Evolutionary conservation across 225 moss, liverwort and hornwort species (phyloP), one percentile per base, ranked within the genome.

Genomic region (Polytrichum formosum): DNA sequence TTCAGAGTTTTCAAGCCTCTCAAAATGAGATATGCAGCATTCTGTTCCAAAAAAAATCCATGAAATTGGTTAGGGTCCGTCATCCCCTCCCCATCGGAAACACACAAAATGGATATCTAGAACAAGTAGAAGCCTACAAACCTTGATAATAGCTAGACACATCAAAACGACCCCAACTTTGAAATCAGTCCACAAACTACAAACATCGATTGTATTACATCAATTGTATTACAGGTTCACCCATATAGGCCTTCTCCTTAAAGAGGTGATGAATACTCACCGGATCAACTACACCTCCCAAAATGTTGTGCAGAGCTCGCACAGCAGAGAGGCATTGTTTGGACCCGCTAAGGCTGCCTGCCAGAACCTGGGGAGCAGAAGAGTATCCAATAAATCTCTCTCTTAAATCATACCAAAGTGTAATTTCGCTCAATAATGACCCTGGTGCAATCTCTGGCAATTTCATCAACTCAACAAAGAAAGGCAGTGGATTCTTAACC

Each of bases 1-100:
- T 92, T 90, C 10, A 98, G 81, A 17, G 97, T 98, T 83, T 98
- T 98, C 87, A 98, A 90, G 60, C 97, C 97, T 77, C 97, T 88
- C 75, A 98, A 78, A 64, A 98, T 92, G 53, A 98, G 84, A 68
- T 92, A 98, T 21, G 97, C 94, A 31, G 97, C 92, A 76, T 98
- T 94, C 97, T 97, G 83, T 80, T 67, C 64, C 65, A 72, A 61
- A 69, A 67, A 61, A 56, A 75, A 27, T 46, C 23, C 58, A 68
- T 28, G 19, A 54, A 23, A 54, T 29, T 72, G 27, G 55, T 56
- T 28, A 22, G 23, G 4, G 16, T 4, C 31, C 65, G 3, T 46
- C 46, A 60, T 22, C 59, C n/a, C 21, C 59, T n/a, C 10, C 59
- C 59, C 21, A 60, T 6, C 7, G 21, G 59, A 60, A 5, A 9